Base-by-base conservation (phyloP, 2,329 filamentous ascomycete species). In the Cytospora leucostoma region DNA sequence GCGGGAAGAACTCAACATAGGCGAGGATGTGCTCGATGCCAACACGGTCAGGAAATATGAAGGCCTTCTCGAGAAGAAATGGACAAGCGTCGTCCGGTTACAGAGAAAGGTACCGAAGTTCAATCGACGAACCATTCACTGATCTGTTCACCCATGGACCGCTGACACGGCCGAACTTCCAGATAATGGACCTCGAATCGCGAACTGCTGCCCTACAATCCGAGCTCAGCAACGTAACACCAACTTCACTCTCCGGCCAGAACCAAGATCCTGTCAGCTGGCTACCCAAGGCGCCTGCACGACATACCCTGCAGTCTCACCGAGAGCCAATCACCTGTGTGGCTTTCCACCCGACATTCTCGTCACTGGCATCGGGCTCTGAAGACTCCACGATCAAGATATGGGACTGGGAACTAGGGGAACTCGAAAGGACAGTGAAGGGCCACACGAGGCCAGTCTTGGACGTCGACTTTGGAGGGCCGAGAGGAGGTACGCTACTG, bases 381-480 rank as follows among this genome's bases (percentile, higher is more conserved):
- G 93, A 97, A 74, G 94, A 97, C 75, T 91, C 87, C 61, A 96
- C 91, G 8, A 96, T 98, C 75, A 97, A 97, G 72, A 93, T 97
- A 61, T 97, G 93, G 93, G 93, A 97, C 72, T 97, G 93, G 90
- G 93, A 97, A 72, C 78, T 96, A 32, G 94, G 94, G 55, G 93
- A 97, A 76, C 81, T 96, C 4, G 93, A 97, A 74, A 82, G 89
- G 66, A 97, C 93, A 0, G 84, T 97, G 63, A 97, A 97, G 74
- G 93, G 92, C 1, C 94, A 97, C 72, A 97, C 93, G 6, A 93
- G 91, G 72, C 87, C 92, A 4, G 92, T 97, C 1, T 78, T 95
- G 34, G 93, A 96, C 73, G 86, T 97, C 40, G 93, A 97, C 72
- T 97, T 91, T 77, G 93, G 94, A 44, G 93, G 93, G 0, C 92